These are phyloP conservation scores for Coix lacrymajobi DNA, from an alignment of 176 grass and related monocot species.

Conservation along the genomic window DNA sequence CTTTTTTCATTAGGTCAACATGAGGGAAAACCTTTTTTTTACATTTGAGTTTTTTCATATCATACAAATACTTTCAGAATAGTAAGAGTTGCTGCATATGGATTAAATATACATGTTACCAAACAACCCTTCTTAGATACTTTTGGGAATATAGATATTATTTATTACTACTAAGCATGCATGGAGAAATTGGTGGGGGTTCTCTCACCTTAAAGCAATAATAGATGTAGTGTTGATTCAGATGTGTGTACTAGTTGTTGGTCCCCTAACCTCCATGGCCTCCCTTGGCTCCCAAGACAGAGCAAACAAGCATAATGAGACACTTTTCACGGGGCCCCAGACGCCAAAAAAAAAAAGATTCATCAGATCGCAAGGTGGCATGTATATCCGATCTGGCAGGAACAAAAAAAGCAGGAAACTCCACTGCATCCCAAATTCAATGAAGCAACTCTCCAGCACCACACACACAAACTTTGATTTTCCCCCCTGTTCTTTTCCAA, in stretches of 20 bases:
- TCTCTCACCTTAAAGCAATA: constrained; percentile 37
- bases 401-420: constrained; percentile 26
- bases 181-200: neutral
- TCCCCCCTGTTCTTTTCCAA: neutral
- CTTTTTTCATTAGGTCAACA: neutral
- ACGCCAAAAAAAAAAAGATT: neutral
- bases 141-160: constrained; percentile 3
- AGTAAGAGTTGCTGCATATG: neutral
- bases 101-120: neutral
- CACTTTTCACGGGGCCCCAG: constrained; percentile 28
- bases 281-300: constrained; percentile 45
- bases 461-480: neutral
- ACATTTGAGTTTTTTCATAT: neutral
- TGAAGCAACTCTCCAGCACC: constrained; percentile 20
- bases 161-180: neutral
- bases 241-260: constrained; percentile 28
- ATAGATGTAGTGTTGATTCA: constrained; percentile 27
- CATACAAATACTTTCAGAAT: neutral
- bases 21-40: neutral
- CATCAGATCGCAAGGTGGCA: constrained; percentile 24
- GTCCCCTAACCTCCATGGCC: constrained; percentile 36
- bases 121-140: neutral
- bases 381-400: constrained; percentile 25
- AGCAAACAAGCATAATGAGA: neutral
- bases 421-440: constrained; percentile 19